phyloP scores from a whole-genome alignment of 805 yeast species.

The Metschnikowia vanudenii region DNA sequence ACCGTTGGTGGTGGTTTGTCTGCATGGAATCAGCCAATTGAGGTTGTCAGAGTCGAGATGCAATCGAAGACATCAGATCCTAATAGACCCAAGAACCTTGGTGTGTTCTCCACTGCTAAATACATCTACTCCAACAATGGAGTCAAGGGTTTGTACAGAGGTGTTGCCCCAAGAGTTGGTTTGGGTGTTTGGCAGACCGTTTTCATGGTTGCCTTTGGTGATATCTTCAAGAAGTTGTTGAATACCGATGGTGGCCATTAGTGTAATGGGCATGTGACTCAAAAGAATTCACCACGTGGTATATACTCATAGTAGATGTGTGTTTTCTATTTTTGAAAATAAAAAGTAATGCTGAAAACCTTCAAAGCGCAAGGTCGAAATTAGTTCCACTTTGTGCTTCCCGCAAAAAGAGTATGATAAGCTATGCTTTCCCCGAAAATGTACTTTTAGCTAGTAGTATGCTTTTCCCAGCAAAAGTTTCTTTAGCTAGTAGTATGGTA shows the following conservation, averaged over 20 bases:
- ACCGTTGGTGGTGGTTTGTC: constrained; percentile 95
- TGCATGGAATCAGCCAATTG: constrained; percentile 99
- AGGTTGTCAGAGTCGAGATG: constrained; percentile 97
- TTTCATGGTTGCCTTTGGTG: constrained; percentile 98
- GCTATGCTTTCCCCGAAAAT: too few species aligned
- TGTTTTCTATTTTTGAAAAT: neutral
- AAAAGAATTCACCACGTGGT: too few species aligned
- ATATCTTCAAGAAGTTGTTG: constrained; percentile 52
- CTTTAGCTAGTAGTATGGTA: too few species aligned
- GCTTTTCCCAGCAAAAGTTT: too few species aligned
- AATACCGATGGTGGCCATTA: constrained; percentile 37
- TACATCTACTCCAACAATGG: constrained; percentile 86
- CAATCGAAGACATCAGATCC: constrained; percentile 94
- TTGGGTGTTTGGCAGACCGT: constrained; percentile 98
- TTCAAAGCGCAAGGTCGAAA: neutral
- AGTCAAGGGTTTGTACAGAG: constrained; percentile 86
- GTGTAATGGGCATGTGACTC: neutral
- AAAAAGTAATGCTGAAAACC: neutral
- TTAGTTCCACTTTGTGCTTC: neutral
- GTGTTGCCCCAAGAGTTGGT: constrained; percentile 96
- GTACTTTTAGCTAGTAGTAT: too few species aligned
- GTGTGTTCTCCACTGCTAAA: constrained; percentile 70
- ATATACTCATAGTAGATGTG: too few species aligned
- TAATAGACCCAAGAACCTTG: constrained; percentile 88
- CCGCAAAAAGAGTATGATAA: neutral